Base-by-base conservation (phyloP, 768 basidiomycete genomes). In the Thelephora ganbajun region DNA sequence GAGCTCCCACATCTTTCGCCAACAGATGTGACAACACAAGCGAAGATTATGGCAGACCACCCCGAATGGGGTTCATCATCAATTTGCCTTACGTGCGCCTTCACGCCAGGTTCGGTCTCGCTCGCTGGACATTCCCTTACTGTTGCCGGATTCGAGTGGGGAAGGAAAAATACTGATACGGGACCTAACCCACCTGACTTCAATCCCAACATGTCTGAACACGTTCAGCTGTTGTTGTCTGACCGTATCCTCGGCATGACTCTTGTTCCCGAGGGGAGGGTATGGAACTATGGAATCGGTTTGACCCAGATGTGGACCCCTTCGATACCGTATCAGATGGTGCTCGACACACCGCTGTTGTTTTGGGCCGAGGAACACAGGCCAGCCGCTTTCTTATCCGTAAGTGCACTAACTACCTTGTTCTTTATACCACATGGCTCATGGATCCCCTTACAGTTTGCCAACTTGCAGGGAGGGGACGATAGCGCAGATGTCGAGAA, bases 171-270 rank as follows among this genome's bases (percentile, higher is more conserved):
- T 55, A 67, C 73, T 55, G 91, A 93, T 57, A 86, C 77, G 37
- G 84, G 88, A 34, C 72, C 77, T 34, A 90, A 88, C 60, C 89
- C 90, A 50, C 69, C 80, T 1, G 77, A 94, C 36, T 99, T 94
- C 71, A 98, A 94, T 64, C 89, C 92, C n/a, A 88, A 87, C 54
- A 97, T 97, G 94, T 94, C 91, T 1, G 93, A 94, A 61, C 81
- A 91, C 19, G 91, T 96, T 19, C 87, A 90, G 63, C 72, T 98
- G 30, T 70, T 98, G 49, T 69, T 98, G 19, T 97, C 93, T 14
- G 96, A 99, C 60, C 85, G 94, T 53, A 82, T 99, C 54, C 74
- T 98, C 13, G 96, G 93, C 19, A 92, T 93, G 80, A 94, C 91
- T 0, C 69, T 98, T 6, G 90, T 94, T 14, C 92, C 88, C 1